Base-by-base conservation (phyloP, 345 rosid species). In the Firmiana major region DNA sequence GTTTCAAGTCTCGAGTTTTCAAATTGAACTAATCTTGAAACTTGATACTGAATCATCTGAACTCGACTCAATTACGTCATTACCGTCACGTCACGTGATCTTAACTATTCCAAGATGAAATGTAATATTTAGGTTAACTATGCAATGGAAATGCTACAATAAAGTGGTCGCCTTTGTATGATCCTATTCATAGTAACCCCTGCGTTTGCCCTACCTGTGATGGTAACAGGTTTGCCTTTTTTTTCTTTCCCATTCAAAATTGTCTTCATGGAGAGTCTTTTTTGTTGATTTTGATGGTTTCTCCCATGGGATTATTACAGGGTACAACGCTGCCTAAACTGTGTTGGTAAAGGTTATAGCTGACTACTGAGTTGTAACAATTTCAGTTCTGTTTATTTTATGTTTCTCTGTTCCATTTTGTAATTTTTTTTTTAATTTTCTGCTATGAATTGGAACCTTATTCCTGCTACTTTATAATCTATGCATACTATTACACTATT, bases 121-220 rank as follows among this genome's bases (percentile, higher is more conserved):
- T n/a, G n/a, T n/a, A n/a, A n/a, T n/a, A n/a, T n/a, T n/a, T n/a
- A n/a, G n/a, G n/a, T n/a, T n/a, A n/a, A n/a, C 63, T 92, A 38
- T 94, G 97, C 85, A 87, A 86, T 78, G 98, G 97, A 75, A 80
- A 90, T 73, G 89, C 95, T 48, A 84, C 86, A 4, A 77, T 94
- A 13, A 73, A 83, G 36, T 93, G 97, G 98, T 90, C 97, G 24
- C 97, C 97, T 19, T 76, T 93, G 82, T 87, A 81, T 82, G 97
- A 92, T 75, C 98, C 97, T 36, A 79, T 93, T 75, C 88, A 83
- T 79, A 83, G 89, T 77, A 91, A 91, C 76, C 97, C 95, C 53
- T 88, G 92, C 78, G 84, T 93, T 81, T 94, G 97, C 83, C 98
- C 98, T 75, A 93, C 97, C 21, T 94, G 98, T 75, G 97, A 92